Evolutionary conservation across 169 alveolate species (phyloP), one percentile per base, ranked within the genome.

Genomic region (Plasmodium chabaudi): DNA sequence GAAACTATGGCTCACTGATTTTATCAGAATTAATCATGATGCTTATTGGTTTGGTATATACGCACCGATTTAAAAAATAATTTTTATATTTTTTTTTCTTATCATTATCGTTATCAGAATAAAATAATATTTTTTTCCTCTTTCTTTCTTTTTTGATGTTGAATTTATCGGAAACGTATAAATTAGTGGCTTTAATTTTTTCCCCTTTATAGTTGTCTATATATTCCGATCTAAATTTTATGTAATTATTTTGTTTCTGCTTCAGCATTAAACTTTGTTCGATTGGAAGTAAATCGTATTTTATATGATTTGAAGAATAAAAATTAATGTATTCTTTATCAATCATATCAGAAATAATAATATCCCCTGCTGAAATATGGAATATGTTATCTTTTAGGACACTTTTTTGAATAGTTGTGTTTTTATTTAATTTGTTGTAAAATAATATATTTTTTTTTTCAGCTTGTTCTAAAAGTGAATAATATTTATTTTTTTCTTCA

Each of bases 31-130:
- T 34, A 34, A 34, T 7, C 42, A 34, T 34, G 7, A 34, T 34
- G 42, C 5, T 34, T 34, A 34, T 34, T 34, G 42, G 42, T 34
- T 34, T 34, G 42, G 6, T 34, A 34, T 34, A 34, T 34, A 34
- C 42, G 42, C 42, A 34, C 0, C 42, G 42, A 34, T 34, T 34
- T 34, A 34, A 34, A 34, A 34, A 34, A 4, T 34, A 17, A n/a
- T 47, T 61, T 49, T 47, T 64, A 44, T 69, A 63, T 75, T 61
- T 75, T 49, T 75, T 64, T 21, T 17, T 79, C 44, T 56, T 79
- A 46, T 79, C 72, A 55, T 46, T 17, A 79, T 79, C 89, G 19
- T 65, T 67, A 47, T 79, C 89, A 2, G 89, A 79, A 56, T 53
- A 79, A 64, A 79, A 79, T n/a, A 79, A 55, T 10, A 79, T 67